Conservation (phyloP, 192 early-diverging fungal genomes). For the Coemansia sp. region DNA sequence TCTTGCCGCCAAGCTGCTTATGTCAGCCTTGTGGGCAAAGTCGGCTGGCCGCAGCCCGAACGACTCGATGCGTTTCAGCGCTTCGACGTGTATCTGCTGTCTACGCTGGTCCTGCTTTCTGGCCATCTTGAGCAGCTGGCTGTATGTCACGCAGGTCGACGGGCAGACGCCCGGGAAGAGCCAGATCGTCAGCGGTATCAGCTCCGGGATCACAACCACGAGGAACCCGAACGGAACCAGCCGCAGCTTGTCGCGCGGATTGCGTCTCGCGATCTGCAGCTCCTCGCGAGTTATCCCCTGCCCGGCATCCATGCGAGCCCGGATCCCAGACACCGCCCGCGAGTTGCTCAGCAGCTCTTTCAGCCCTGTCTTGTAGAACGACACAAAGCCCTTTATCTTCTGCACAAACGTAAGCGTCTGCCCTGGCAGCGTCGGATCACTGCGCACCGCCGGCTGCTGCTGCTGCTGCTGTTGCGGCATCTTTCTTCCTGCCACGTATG, state of each 20-base stretch:
- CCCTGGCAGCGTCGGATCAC: conserved; percentile 45
- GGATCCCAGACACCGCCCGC: conserved; percentile 9
- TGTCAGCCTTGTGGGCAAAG: conserved; percentile 12
- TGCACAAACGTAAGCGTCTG: conserved; percentile 24
- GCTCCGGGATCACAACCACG: conserved; percentile 32
- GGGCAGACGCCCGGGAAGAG: conserved; percentile 40
- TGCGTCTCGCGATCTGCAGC: conserved; percentile 29
- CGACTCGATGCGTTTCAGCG: conserved; percentile 19
- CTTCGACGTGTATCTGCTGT: conserved; percentile 13
- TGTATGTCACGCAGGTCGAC: conserved; percentile 39
- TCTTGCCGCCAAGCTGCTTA: background rate
- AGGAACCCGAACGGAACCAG: conserved; percentile 43
- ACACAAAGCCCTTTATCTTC: conserved; percentile 33
- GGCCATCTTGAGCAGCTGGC: conserved; percentile 25
- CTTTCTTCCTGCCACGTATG: background rate
- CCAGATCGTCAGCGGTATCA: conserved; percentile 31
- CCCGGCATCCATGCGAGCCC: conserved; percentile 12
- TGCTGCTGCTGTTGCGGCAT: background rate
- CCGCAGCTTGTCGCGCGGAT: conserved; percentile 30
- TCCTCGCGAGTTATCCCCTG: conserved; percentile 23
- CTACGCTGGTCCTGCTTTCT: conserved; percentile 22
- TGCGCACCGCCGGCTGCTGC: conserved; percentile 8
- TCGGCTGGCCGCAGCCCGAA: conserved; percentile 12
- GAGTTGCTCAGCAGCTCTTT: conserved; percentile 36
- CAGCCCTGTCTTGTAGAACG: conserved; percentile 44